Evolutionary conservation across 257 asterid species (phyloP).

Genomic region (Parsonsia alboflavescens): DNA sequence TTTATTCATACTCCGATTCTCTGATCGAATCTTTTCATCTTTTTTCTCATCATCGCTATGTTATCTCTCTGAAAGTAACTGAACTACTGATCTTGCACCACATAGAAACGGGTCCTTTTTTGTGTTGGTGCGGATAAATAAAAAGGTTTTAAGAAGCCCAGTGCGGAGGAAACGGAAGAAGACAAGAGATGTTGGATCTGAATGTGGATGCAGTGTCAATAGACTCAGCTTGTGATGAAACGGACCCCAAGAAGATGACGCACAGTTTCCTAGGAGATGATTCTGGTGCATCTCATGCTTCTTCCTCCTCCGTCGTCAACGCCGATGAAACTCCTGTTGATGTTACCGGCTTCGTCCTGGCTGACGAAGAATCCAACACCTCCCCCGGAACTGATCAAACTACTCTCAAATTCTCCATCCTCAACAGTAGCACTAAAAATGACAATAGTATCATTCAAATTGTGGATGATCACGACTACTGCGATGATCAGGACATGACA

Average conservation of each 20-base stretch:
- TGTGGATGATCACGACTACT: slow-evolving; percentile 25
- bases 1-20: not conserved
- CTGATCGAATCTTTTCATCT: not conserved
- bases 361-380: slow-evolving; percentile 53
- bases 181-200: slow-evolving; percentile 74
- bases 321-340: slow-evolving; percentile 12
- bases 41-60: not conserved
- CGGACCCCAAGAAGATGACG: slow-evolving; percentile 21
- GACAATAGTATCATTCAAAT: slow-evolving; percentile 24
- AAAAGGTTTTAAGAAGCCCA: not conserved
- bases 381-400: slow-evolving; percentile 27
- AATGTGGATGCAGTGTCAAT: slow-evolving; percentile 53
- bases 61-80: slow-evolving; percentile 1
- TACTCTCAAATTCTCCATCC: slow-evolving; percentile 71
- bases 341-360: slow-evolving; percentile 13
- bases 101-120: not conserved
- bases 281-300: slow-evolving; percentile 51
- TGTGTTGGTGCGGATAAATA: not conserved
- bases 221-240: slow-evolving; percentile 39
- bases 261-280: slow-evolving; percentile 23
- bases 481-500: slow-evolving; percentile 1
- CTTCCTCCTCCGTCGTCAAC: slow-evolving; percentile 34
- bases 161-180: not conserved
- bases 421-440: slow-evolving; percentile 17
- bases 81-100: slow-evolving; percentile 2